Conservation (phyloP, 441 rosid species). For the Croton setiger region DNA sequence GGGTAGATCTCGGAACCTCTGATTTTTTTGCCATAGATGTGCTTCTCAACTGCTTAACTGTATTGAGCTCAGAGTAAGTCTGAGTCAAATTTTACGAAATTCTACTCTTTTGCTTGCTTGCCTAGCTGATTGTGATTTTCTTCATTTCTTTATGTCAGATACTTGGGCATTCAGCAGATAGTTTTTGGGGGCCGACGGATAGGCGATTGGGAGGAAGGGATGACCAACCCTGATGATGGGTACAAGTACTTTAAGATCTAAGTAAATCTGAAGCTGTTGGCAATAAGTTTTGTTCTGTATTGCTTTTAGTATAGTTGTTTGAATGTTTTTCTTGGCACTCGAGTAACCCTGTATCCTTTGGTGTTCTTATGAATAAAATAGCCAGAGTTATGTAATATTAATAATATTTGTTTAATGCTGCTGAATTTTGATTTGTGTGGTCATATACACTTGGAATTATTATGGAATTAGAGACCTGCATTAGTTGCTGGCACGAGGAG, state of each 20-base stretch:
- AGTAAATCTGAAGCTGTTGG: neutral
- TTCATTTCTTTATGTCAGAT: slow-evolving; percentile 36
- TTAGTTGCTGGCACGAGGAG: too few relatives aligned
- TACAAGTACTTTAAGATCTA: slow-evolving; percentile 76
- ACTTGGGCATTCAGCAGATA: slow-evolving; percentile 78
- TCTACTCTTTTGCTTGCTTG: neutral
- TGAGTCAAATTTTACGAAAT: neutral
- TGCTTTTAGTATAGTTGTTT: neutral
- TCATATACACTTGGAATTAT: too few relatives aligned
- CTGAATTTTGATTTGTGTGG: too few relatives aligned
- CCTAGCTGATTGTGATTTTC: neutral
- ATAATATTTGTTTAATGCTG: too few relatives aligned
- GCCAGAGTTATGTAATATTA: too few relatives aligned
- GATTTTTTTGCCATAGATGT: slow-evolving; percentile 81
- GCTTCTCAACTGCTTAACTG: slow-evolving; percentile 82
- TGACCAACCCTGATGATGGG: slow-evolving; percentile 72
- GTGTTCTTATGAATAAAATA: neutral
- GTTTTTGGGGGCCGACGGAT: slow-evolving; percentile 75
- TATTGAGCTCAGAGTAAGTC: slow-evolving; percentile 90
- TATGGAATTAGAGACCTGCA: too few relatives aligned
- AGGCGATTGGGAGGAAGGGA: slow-evolving; percentile 97
- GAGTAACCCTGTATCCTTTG: neutral
- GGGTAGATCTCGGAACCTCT: slow-evolving; percentile 92
- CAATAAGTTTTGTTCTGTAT: neutral
- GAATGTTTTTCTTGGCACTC: neutral